Evolutionary conservation across 2,329 filamentous ascomycete species (phyloP).

Genomic region (Aureobasidium sp.): DNA sequence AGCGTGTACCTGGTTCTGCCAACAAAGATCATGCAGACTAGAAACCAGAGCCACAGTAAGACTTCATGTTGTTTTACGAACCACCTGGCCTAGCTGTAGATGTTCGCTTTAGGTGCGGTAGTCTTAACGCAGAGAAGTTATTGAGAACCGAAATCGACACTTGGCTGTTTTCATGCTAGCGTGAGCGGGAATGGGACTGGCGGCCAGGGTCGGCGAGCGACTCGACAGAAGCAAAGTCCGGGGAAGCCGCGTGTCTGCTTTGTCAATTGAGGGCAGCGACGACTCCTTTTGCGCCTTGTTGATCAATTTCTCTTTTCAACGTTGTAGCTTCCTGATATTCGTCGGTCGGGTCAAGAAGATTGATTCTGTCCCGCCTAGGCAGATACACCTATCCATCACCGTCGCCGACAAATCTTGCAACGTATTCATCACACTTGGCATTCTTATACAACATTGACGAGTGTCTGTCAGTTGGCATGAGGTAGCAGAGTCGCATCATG

Average conservation of each 20-base stretch:
- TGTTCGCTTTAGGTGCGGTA: too few relatives aligned
- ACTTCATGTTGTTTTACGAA: too few relatives aligned
- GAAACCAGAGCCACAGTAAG: too few relatives aligned
- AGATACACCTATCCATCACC: background rate
- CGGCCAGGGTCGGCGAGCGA: conserved; percentile 8
- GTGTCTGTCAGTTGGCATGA: conserved; percentile 3
- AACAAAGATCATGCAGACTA: too few relatives aligned
- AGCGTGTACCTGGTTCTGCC: too few relatives aligned
- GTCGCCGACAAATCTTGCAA: background rate
- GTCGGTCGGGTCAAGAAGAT: too few relatives aligned
- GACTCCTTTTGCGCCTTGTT: background rate
- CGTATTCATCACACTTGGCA: background rate
- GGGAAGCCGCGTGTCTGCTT: conserved; percentile 15
- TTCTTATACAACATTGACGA: conserved; percentile 1
- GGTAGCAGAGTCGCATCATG: conserved; percentile 7
- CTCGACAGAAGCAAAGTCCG: background rate
- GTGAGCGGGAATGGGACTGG: background rate
- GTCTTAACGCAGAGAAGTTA: too few relatives aligned
- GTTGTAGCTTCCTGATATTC: background rate
- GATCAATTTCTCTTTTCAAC: background rate
- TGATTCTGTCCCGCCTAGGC: background rate
- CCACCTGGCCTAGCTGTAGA: too few relatives aligned
- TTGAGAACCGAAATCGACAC: background rate
- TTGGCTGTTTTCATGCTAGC: background rate
- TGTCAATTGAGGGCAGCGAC: background rate